Evolutionary conservation across 768 basidiomycete species (phyloP), one percentile per base, ranked within the genome.

Genomic region (Calocybe indica): DNA sequence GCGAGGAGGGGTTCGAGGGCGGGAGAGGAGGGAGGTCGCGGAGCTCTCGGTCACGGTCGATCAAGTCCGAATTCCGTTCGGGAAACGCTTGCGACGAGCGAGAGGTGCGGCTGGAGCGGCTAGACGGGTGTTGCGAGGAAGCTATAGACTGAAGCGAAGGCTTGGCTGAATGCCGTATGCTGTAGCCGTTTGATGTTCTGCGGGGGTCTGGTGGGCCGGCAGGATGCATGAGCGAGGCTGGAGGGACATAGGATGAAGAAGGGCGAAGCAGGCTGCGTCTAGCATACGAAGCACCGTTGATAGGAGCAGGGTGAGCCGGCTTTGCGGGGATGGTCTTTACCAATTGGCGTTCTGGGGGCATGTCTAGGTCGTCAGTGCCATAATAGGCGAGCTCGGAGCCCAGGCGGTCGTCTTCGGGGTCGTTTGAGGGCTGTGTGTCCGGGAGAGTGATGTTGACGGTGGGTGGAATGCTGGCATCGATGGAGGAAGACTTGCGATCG

Each of bases 1-100:
- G 54, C 28, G 64, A 69, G 15, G 66, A 51, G 5, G 56, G 47
- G 30, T 35, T 35, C 11, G 51, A 59, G 2, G 52, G 61, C 7
- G 69, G 68, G 28, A 69, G 54, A 15, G 69, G 66, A 36, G 70
- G 68, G 8, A 67, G 50, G n/a, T 63, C 60, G 29, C 60, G 52
- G 5, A 54, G 43, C 52, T 58, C 58, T 42, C 61, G 44, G 34
- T 52, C 49, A 22, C 22, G 36, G 53, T 29, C 43, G 64, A 58
- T 43, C 55, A 55, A 37, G 40, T 28, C 22, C 52, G 51, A 22
- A 22, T 22, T 22, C 22, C 22, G 22, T 10, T 38, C 54, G 15
- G 54, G 60, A 14, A 52, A 52, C 22, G 51, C 45, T 45, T 58
- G 53, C 8, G 62, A 60, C 40, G 58, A 64, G 46, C 61, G 57